Conservation (phyloP, 1,139 yeast genomes). For the Pichia sp. region DNA sequence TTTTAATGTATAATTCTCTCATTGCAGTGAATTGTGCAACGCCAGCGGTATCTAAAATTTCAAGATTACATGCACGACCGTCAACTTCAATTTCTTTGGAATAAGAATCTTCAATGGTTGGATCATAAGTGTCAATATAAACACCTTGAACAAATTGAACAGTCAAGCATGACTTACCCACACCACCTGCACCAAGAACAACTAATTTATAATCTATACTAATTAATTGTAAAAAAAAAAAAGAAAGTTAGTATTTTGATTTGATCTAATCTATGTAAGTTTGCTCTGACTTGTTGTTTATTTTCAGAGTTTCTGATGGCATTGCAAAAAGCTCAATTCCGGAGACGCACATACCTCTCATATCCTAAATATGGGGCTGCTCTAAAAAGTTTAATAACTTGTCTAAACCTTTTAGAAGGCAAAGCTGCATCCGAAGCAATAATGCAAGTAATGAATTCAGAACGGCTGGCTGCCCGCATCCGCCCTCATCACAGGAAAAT, state of each 20-base stretch:
- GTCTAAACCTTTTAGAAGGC: too few species aligned
- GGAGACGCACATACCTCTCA: not conserved
- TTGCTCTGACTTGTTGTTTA: not conserved
- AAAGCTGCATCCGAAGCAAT: too few species aligned
- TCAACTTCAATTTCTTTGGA: constrained; percentile 88
- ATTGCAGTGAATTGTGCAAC: constrained; percentile 95
- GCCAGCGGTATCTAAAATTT: constrained; percentile 95
- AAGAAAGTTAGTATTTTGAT: constrained; percentile 6
- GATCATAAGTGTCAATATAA: constrained; percentile 93
- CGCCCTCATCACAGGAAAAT: too few species aligned
- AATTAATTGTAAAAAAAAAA: constrained; percentile 1
- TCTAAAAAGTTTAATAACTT: too few species aligned
- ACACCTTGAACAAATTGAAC: constrained; percentile 88
- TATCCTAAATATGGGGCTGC: not conserved
- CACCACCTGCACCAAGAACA: constrained; percentile 98
- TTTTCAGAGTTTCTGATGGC: too few species aligned
- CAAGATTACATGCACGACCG: constrained; percentile 85
- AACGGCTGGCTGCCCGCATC: too few species aligned
- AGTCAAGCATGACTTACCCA: constrained; percentile 92
- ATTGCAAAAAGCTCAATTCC: too few species aligned
- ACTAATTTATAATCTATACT: constrained; percentile 72
- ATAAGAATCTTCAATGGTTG: constrained; percentile 95
- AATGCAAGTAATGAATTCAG: too few species aligned
- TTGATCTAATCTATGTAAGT: not conserved
- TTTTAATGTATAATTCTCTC: constrained; percentile 91